Evolutionary conservation across 768 basidiomycete species (phyloP).

Genomic region (Termitomyces sp.): DNA sequence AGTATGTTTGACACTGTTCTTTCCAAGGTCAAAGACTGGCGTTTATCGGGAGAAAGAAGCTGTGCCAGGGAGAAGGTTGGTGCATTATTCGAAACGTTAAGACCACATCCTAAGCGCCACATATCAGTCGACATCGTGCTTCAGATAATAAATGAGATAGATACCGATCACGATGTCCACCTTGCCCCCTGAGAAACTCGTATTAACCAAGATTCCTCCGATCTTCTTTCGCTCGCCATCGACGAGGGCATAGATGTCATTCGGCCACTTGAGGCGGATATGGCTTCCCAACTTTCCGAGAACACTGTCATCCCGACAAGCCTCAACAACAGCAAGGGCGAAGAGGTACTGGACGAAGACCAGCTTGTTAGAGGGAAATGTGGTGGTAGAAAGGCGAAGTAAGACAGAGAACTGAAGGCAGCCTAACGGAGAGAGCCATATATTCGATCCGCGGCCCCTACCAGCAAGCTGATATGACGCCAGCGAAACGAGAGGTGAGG

Average conservation of each 20-base stretch:
- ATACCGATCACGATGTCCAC: slow-evolving; percentile 56
- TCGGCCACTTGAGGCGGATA: slow-evolving; percentile 93
- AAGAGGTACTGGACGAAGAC: slow-evolving; percentile 95
- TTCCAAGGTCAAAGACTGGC: slow-evolving; percentile 56
- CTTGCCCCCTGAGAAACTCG: slow-evolving; percentile 66
- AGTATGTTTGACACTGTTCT: slow-evolving; percentile 69
- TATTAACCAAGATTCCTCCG: slow-evolving; percentile 90
- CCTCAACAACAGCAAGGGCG: slow-evolving; percentile 84
- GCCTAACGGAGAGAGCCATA: slow-evolving; percentile 90
- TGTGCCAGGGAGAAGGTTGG: slow-evolving; percentile 82
- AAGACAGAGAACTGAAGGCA: slow-evolving; percentile 83
- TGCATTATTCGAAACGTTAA: slow-evolving; percentile 78
- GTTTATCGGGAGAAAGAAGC: slow-evolving; percentile 36
- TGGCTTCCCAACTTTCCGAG: slow-evolving; percentile 46
- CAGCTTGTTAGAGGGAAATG: slow-evolving; percentile 55
- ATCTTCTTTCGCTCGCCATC: slow-evolving; percentile 64
- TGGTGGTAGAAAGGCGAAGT: slow-evolving; percentile 48
- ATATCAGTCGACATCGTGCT: not conserved
- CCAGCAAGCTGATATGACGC: slow-evolving; percentile 87
- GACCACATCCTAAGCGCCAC: slow-evolving; percentile 63
- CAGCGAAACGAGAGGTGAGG: slow-evolving; percentile 73
- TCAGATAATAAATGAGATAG: not conserved
- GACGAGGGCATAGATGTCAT: slow-evolving; percentile 81
- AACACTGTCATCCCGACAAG: slow-evolving; percentile 57
- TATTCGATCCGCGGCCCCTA: slow-evolving; percentile 81